These are phyloP conservation scores for Lachancea sp. DNA, from an alignment of 805 yeast genomes.

Conservation along the genomic window DNA sequence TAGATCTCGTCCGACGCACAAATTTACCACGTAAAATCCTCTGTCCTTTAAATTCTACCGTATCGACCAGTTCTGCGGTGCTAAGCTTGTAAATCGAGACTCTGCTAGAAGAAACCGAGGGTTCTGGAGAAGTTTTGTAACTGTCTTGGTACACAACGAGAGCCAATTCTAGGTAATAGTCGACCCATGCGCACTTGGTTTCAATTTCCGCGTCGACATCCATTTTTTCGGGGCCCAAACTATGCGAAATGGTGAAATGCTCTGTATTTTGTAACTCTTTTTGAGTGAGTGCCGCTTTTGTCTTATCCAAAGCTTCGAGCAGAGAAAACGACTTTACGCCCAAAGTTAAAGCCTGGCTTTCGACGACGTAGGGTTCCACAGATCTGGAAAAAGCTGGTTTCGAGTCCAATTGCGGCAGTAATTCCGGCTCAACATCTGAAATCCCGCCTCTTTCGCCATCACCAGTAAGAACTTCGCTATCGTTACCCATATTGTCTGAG, in stretches of 20 bases:
- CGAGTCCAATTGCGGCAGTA: not conserved
- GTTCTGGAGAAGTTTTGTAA: constrained; percentile 1
- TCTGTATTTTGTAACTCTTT: not conserved
- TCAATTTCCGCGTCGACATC: not conserved
- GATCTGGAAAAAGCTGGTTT: not conserved
- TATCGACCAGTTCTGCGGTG: constrained; percentile 17
- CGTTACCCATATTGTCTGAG: too few species aligned
- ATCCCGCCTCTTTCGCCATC: not conserved
- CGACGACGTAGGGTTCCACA: constrained; percentile 9
- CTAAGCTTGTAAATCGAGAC: constrained; percentile 13
- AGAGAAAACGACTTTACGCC: constrained; percentile 12
- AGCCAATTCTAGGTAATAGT: constrained; percentile 8
- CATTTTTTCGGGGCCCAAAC: not conserved
- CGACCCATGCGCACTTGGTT: constrained; percentile 12
- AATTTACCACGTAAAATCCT: constrained; percentile 13
- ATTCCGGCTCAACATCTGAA: not conserved
- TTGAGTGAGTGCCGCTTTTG: constrained; percentile 1
- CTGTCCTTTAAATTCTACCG: constrained; percentile 21
- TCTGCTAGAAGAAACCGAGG: constrained; percentile 7
- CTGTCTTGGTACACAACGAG: constrained; percentile 11
- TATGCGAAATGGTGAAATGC: constrained; percentile 2
- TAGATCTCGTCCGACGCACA: constrained; percentile 13
- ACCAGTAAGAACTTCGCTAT: too few species aligned
- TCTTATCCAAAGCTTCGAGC: constrained; percentile 11
- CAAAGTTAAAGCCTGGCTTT: constrained; percentile 11